phyloP scores from a whole-genome alignment of 2,329 filamentous ascomycete genomes.

The Cadophora sp. region DNA sequence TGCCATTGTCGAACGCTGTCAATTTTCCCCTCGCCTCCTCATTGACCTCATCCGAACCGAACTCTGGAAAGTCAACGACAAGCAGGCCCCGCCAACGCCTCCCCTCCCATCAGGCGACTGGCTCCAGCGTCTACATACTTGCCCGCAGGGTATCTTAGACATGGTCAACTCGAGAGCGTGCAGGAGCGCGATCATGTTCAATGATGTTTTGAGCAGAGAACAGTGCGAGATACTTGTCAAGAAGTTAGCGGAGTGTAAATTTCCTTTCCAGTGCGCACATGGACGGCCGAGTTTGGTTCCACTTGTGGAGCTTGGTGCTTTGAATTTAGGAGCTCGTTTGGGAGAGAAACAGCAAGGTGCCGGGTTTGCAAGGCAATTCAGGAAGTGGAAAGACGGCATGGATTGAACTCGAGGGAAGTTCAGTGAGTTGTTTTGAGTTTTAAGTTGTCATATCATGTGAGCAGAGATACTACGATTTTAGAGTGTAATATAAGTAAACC shows the following conservation, averaged over 20 bases:
- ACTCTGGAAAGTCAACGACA: conserved; percentile 63
- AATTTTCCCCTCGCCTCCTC: conserved; percentile 72
- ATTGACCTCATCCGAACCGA: conserved; percentile 78
- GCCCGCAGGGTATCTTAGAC: conserved; percentile 78
- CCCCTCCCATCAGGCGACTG: conserved; percentile 50
- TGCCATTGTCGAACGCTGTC: conserved; percentile 78
- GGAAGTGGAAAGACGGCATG: background rate
- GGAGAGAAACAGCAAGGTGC: background rate
- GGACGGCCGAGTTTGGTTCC: conserved; percentile 73
- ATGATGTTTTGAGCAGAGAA: conserved; percentile 65
- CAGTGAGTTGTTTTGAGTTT: too few relatives aligned
- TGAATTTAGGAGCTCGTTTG: background rate
- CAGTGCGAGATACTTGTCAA: conserved; percentile 66
- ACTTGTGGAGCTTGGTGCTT: conserved; percentile 53
- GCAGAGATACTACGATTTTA: too few relatives aligned
- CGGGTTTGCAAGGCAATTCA: background rate
- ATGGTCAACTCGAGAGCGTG: conserved; percentile 79
- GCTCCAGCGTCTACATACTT: conserved; percentile 69
- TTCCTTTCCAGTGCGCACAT: conserved; percentile 87
- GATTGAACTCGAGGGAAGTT: background rate
- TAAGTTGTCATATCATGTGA: too few relatives aligned
- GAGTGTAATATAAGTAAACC: too few relatives aligned
- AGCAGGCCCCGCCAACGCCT: background rate
- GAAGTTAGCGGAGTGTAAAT: conserved; percentile 66
- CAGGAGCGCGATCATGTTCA: conserved; percentile 86